Conservation (phyloP, 1,139 yeast species). For the Blastobotrys ciferrii region DNA sequence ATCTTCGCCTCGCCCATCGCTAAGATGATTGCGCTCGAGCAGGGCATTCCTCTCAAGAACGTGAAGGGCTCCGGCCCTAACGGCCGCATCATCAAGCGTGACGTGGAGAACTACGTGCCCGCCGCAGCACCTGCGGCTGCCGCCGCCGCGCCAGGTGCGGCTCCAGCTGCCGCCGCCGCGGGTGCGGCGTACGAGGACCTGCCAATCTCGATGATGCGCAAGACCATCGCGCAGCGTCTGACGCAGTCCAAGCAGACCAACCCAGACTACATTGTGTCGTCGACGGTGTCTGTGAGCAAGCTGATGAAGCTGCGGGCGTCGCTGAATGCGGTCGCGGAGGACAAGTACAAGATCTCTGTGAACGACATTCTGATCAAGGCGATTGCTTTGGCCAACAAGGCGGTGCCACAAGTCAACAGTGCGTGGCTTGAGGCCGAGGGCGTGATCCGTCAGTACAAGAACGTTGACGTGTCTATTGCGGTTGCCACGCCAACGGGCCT, state of each 20-base stretch:
- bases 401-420: constrained; percentile 93
- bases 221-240: constrained; percentile 87
- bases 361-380: constrained; percentile 95
- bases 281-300: constrained; percentile 82
- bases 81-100: constrained; percentile 90
- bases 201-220: constrained; percentile 90
- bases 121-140: constrained; percentile 46
- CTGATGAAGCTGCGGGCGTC: constrained; percentile 89
- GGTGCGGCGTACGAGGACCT: constrained; percentile 69
- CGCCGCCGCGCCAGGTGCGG: constrained; percentile 45
- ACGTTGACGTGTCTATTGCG: constrained; percentile 96
- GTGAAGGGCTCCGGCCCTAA: constrained; percentile 91
- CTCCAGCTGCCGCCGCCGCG: constrained; percentile 53
- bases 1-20: constrained; percentile 95
- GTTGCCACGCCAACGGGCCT: constrained; percentile 98
- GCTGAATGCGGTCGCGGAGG: constrained; percentile 80
- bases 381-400: constrained; percentile 79
- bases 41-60: constrained; percentile 82
- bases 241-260: constrained; percentile 79
- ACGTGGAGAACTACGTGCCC: constrained; percentile 66
- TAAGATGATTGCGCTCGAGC: constrained; percentile 87
- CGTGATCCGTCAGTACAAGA: constrained; percentile 85
- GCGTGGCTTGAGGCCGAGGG: constrained; percentile 90
- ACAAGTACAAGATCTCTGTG: constrained; percentile 86
- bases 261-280: constrained; percentile 91